These are phyloP conservation scores for Heterobasidion occidentale DNA, from an alignment of 1,284 basidiomycete genomes.

Conservation along the genomic window DNA sequence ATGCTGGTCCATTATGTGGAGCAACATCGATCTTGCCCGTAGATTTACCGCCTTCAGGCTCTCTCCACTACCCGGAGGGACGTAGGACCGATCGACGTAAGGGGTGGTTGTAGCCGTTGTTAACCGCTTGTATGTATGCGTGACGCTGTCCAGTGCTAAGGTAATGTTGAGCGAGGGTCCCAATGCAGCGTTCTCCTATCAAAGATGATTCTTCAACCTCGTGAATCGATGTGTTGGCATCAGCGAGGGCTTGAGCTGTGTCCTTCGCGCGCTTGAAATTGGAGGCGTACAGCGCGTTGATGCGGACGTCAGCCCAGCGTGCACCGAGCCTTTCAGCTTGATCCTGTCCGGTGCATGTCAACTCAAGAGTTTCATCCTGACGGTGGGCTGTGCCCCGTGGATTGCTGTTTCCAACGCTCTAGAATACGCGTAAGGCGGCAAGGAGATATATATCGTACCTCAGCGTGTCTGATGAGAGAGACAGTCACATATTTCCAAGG, in stretches of 20 bases:
- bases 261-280: background rate
- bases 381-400: background rate
- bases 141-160: background rate
- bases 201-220: background rate
- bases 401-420: background rate
- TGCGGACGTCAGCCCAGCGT: background rate
- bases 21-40: background rate
- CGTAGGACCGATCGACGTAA: background rate
- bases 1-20: background rate
- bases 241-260: background rate
- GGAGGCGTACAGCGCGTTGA: background rate
- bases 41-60: background rate
- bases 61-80: background rate
- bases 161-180: background rate
- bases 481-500: background rate
- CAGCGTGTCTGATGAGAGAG: background rate
- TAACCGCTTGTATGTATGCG: background rate
- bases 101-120: background rate
- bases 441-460: background rate
- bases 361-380: background rate
- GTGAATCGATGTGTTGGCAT: background rate
- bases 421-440: background rate
- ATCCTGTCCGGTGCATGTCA: background rate
- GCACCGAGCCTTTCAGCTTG: background rate
- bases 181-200: background rate